These are phyloP conservation scores for Serendipita sp. DNA, from an alignment of 768 basidiomycete genomes.

Conservation along the genomic window DNA sequence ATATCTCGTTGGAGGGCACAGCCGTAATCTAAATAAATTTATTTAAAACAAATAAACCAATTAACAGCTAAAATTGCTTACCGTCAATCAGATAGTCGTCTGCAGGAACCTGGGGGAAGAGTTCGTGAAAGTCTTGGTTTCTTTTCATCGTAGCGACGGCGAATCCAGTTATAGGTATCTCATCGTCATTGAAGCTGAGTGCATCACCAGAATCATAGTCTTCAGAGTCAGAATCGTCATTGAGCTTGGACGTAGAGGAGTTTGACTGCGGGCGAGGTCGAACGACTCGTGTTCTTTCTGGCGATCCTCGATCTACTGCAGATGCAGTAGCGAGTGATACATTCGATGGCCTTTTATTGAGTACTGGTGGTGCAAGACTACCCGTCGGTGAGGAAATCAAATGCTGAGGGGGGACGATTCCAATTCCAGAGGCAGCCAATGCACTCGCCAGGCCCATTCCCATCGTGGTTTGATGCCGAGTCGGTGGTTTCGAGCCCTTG, in stretches of 20 bases:
- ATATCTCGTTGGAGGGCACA: constrained; percentile 95
- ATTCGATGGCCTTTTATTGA: constrained; percentile 5
- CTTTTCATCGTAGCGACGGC: constrained; percentile 91
- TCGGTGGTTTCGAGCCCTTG: neutral
- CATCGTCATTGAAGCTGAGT: constrained; percentile 37
- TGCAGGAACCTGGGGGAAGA: constrained; percentile 78
- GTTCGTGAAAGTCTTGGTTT: constrained; percentile 88
- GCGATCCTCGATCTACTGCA: neutral
- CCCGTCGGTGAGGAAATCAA: constrained; percentile 7
- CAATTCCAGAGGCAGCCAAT: constrained; percentile 9
- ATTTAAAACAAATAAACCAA: constrained; percentile 5
- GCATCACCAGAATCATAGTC: constrained; percentile 18
- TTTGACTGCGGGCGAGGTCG: neutral
- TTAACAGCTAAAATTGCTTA: constrained; percentile 22
- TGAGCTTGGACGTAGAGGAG: constrained; percentile 3
- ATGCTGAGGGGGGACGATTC: constrained; percentile 4
- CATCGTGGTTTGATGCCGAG: constrained; percentile 1
- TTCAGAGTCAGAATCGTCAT: constrained; percentile 13
- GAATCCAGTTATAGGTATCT: constrained; percentile 88
- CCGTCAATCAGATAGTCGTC: constrained; percentile 98
- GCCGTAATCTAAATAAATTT: constrained; percentile 60
- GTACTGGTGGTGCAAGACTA: constrained; percentile 1
- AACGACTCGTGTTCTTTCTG: neutral
- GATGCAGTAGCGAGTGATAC: neutral
- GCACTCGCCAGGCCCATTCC: constrained; percentile 5